Conservation (phyloP, 2,329 filamentous ascomycete genomes). For the Colletotrichum caudatum region DNA sequence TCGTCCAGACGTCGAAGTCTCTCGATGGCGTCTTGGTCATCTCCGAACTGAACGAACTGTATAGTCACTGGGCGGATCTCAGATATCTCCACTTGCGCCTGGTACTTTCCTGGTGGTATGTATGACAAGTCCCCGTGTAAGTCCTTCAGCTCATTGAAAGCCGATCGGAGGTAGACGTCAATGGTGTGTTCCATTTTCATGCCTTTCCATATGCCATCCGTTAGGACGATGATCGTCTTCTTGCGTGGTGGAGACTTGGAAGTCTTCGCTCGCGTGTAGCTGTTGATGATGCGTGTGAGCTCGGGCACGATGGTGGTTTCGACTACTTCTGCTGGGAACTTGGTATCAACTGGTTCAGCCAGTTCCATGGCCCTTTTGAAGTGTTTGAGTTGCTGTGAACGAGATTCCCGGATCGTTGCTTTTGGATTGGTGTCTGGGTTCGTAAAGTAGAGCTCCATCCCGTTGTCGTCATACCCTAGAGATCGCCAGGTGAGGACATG, state of each 20-base stretch:
- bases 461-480: slow-evolving; percentile 47
- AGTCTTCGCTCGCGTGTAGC: not conserved
- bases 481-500: slow-evolving; percentile 45
- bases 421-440: slow-evolving; percentile 8
- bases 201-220: slow-evolving; percentile 17
- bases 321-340: not conserved
- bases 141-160: slow-evolving; percentile 6
- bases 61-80: slow-evolving; percentile 45
- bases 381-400: not conserved
- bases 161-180: not conserved
- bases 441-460: slow-evolving; percentile 45
- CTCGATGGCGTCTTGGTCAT: slow-evolving; percentile 42
- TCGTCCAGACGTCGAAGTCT: slow-evolving; percentile 42
- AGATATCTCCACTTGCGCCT: slow-evolving; percentile 1
- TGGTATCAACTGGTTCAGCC: not conserved
- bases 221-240: slow-evolving; percentile 23
- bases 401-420: not conserved
- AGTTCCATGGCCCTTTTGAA: slow-evolving; percentile 6
- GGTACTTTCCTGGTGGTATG: not conserved
- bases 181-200: not conserved
- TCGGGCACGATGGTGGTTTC: slow-evolving; percentile 5
- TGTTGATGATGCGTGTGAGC: slow-evolving; percentile 27
- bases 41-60: slow-evolving; percentile 49
- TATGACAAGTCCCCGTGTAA: not conserved
- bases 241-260: not conserved